Evolutionary conservation across 1,284 basidiomycete genomes (phyloP).

Genomic region (Heterobasidion annosum): DNA sequence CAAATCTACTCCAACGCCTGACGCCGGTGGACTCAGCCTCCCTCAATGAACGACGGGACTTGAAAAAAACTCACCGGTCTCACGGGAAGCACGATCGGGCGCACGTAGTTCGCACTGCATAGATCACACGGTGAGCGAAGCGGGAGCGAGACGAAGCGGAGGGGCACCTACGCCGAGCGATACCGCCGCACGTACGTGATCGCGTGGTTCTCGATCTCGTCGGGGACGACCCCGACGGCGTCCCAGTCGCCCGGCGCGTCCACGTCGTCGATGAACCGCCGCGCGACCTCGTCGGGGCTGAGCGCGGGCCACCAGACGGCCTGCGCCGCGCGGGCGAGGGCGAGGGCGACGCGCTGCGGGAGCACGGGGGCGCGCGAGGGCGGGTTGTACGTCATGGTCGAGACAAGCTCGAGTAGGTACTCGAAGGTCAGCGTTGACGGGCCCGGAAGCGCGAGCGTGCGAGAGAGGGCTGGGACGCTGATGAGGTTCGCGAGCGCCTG

Average conservation of each 20-base stretch:
- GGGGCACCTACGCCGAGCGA: slow-evolving; percentile 64
- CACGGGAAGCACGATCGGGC: slow-evolving; percentile 15
- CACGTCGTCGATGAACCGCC: slow-evolving; percentile 82
- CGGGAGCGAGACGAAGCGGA: neutral
- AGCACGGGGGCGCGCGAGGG: slow-evolving; percentile 63
- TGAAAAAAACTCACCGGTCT: too few species aligned
- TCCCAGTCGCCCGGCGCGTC: slow-evolving; percentile 59
- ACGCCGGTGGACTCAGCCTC: too few species aligned
- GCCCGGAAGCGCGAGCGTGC: slow-evolving; percentile 81
- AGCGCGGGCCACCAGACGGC: slow-evolving; percentile 90
- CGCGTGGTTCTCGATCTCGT: slow-evolving; percentile 84
- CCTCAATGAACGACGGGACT: too few species aligned
- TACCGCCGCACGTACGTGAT: slow-evolving; percentile 89
- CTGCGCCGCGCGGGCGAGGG: slow-evolving; percentile 64
- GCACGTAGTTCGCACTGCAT: slow-evolving; percentile 15
- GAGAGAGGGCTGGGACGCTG: slow-evolving; percentile 48
- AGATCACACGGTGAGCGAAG: neutral
- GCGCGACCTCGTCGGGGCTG: slow-evolving; percentile 84
- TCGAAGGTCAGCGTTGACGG: slow-evolving; percentile 83
- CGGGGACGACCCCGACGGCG: slow-evolving; percentile 60
- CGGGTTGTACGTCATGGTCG: slow-evolving; percentile 73
- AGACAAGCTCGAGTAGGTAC: slow-evolving; percentile 79
- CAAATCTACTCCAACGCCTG: too few species aligned
- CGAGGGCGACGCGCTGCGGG: slow-evolving; percentile 68
- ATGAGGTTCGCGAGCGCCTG: slow-evolving; percentile 83